Percentiles rank a stretch among this genome's conserved stretches.
These are phyloP conservation scores for Cairneyella variabilis DNA, from an alignment of 495 filamentous ascomycete species.

Conservation along the genomic window DNA sequence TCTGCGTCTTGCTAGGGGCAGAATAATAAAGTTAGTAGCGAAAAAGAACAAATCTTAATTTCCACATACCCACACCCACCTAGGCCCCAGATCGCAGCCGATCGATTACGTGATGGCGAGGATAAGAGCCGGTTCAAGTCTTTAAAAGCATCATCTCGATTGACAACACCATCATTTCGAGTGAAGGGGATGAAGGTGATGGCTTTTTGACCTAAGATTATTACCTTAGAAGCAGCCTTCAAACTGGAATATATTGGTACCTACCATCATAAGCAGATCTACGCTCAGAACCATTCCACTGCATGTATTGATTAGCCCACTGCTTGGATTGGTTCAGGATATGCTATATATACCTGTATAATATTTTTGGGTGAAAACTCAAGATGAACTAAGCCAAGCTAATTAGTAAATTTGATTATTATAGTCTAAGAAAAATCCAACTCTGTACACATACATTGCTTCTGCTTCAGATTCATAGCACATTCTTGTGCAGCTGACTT, in stretches of 20 bases:
- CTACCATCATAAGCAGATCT: neutral
- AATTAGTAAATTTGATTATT: neutral
- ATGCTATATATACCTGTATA: slow-evolving; percentile 5
- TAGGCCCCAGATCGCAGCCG: slow-evolving; percentile 16
- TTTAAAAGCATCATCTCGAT: slow-evolving; percentile 11
- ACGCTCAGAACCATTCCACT: slow-evolving; percentile 5
- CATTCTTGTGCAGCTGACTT: slow-evolving; percentile 28
- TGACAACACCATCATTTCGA: slow-evolving; percentile 8
- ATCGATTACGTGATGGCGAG: neutral
- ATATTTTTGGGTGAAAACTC: slow-evolving; percentile 7
- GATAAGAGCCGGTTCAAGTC: slow-evolving; percentile 7
- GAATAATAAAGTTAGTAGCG: neutral
- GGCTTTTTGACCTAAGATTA: slow-evolving; percentile 6
- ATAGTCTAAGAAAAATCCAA: too few species aligned
- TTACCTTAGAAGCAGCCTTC: slow-evolving; percentile 1
- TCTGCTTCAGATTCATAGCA: slow-evolving; percentile 28
- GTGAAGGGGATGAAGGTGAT: slow-evolving; percentile 15
- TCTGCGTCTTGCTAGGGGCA: slow-evolving; percentile 15
- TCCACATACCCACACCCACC: slow-evolving; percentile 19
- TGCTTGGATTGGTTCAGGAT: neutral
- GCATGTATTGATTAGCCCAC: neutral
- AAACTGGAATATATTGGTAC: neutral
- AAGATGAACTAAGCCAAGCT: slow-evolving; percentile 6
- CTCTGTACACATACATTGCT: slow-evolving; percentile 36
- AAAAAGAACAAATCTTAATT: neutral